These are phyloP conservation scores for Boletus eberwhitei DNA, from an alignment of 768 basidiomycete species.

Conservation along the genomic window DNA sequence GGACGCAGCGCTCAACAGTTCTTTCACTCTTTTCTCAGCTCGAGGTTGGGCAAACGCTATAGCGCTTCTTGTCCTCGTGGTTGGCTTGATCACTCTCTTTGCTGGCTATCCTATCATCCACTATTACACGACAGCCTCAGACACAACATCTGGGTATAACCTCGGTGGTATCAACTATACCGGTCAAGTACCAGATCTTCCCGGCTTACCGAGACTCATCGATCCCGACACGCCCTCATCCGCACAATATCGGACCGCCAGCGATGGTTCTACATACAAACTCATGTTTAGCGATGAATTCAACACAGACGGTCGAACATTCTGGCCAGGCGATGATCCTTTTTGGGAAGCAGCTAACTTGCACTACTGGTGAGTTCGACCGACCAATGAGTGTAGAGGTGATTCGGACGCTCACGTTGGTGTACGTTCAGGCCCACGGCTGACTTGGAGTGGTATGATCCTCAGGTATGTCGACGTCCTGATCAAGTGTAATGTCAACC, in stretches of 20 bases:
- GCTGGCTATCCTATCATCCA: constrained; percentile 84
- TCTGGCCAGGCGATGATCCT: constrained; percentile 78
- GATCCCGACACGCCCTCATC: constrained; percentile 71
- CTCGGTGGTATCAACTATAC: constrained; percentile 79
- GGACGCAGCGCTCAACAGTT: constrained; percentile 54
- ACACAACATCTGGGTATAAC: constrained; percentile 58
- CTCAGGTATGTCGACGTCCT: constrained; percentile 42
- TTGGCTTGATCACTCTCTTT: constrained; percentile 74
- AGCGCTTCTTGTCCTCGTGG: constrained; percentile 65
- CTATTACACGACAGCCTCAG: constrained; percentile 38
- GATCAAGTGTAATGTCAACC: neutral
- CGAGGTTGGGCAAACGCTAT: constrained; percentile 83
- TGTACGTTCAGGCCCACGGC: constrained; percentile 49
- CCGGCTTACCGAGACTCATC: constrained; percentile 64
- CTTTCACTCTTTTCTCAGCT: constrained; percentile 71
- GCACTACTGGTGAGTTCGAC: constrained; percentile 64
- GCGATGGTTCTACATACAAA: constrained; percentile 74
- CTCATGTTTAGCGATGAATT: constrained; percentile 91
- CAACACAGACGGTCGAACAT: constrained; percentile 67
- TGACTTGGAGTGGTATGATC: constrained; percentile 85
- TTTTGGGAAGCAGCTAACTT: constrained; percentile 87
- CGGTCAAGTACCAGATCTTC: constrained; percentile 81
- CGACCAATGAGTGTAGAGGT: neutral
- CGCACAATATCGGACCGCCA: constrained; percentile 56
- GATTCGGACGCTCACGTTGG: constrained; percentile 5